Base-by-base conservation (phyloP, 192 early-diverging fungal genomes). In the Coemansia sp. region DNA sequence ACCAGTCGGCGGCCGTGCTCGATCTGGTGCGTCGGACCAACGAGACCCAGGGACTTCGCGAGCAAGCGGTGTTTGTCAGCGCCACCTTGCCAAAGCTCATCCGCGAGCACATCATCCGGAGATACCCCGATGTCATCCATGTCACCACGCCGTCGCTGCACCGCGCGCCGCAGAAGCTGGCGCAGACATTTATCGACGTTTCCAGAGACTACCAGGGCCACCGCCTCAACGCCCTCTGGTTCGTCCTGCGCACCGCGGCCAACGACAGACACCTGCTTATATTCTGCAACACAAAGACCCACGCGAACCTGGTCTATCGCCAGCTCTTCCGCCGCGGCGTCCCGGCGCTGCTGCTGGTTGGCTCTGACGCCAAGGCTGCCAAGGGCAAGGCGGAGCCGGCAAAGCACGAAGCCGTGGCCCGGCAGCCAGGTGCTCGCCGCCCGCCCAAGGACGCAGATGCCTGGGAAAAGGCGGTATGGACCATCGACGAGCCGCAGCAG, bases 141-240 rank as follows among this genome's bases (percentile, higher is more conserved):
- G 86, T 94, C 48, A 89, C 93, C 0, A 95, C 93, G 1, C 88
- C 90, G 3, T 82, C 82, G 0, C 67, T 98, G 57, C 95, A 98
- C 72, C 78, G 86, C 22, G 87, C 89, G 4, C 83, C 89, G 28
- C 84, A 86, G 23, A 83, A 83, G n/a, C 80, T 93, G 28, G 71
- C 85, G 61, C 95, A 98, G 68, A 81, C 83, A 11, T 95, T 95
- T 65, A 67, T 97, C 34, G 87, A 91, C 52, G 69, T 92, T 13
- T 62, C 73, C 0, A 76, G 85, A 60, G 71, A 85, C 9, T 90
- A 82, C 63, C 84, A 87, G 68, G 83, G 86, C 62, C 83, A 90
- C 63, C 85, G 90, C 23, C 83, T 88, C 9, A 73, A 84, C 42
- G 86, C 91, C 6, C 75, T 94, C 57, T 62, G 90, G 47, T 67